A percentile compares a stretch with the other conserved stretches of the same genome.
Conservation (phyloP, 441 rosid species). For the Mallotus repandus region DNA sequence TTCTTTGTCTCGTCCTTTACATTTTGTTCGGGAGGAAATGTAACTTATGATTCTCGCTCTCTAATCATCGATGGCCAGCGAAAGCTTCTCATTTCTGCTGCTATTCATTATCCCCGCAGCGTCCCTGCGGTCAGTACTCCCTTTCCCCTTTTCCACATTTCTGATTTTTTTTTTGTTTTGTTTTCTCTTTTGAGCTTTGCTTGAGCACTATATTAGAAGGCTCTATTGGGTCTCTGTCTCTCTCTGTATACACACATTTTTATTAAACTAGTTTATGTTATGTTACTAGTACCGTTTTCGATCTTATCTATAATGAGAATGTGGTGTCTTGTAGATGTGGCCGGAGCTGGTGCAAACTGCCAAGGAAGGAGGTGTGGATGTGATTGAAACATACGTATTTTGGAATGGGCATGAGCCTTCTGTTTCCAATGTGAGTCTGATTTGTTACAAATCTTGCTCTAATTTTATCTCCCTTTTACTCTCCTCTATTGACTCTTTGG, state of each 20-base stretch:
- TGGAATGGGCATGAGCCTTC: conserved; percentile 95
- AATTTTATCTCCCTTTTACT: not conserved
- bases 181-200: not conserved
- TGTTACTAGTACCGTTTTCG: too few relatives aligned
- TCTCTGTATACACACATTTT: not conserved
- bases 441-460: not conserved
- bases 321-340: conserved; percentile 68
- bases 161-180: not conserved
- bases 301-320: not conserved
- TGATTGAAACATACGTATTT: conserved; percentile 84
- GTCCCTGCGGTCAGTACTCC: conserved; percentile 70
- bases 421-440: conserved; percentile 54
- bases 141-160: not conserved
- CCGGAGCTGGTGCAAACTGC: conserved; percentile 80
- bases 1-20: conserved; percentile 9
- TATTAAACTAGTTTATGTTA: not conserved
- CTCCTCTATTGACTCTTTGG: conserved; percentile 2
- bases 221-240: too few relatives aligned
- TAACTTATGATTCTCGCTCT: conserved; percentile 78
- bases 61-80: conserved; percentile 69
- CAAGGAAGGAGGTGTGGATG: conserved; percentile 85
- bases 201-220: not conserved
- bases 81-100: conserved; percentile 85
- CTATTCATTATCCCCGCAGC: conserved; percentile 97
- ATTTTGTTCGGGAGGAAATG: conserved; percentile 41